Percentiles rank a stretch among this genome's conserved stretches.
These are phyloP conservation scores for Cercospora nicotianae DNA, from an alignment of 2,329 filamentous ascomycete species.

Conservation along the genomic window DNA sequence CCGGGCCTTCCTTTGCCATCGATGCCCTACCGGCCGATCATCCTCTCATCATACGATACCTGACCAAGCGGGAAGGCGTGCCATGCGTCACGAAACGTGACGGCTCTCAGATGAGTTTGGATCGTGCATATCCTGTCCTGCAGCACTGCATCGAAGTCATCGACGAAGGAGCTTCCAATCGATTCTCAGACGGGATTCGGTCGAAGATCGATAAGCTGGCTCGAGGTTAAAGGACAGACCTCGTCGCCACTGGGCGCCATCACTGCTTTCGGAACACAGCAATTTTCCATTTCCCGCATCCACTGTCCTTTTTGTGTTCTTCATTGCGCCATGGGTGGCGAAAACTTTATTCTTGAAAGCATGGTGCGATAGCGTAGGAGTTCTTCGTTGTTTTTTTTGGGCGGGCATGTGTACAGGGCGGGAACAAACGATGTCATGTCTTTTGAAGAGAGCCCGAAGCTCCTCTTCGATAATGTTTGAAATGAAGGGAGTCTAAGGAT, in stretches of 20 bases:
- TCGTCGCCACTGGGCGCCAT: background rate
- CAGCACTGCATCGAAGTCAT: slow-evolving; percentile 55
- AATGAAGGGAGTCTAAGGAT: background rate
- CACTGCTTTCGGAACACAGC: background rate
- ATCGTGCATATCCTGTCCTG: slow-evolving; percentile 52
- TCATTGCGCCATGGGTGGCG: background rate
- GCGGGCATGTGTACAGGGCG: background rate
- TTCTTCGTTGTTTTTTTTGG: slow-evolving; percentile 1
- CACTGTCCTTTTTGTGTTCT: background rate
- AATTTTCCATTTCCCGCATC: background rate
- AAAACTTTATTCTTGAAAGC: background rate
- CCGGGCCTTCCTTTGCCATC: slow-evolving; percentile 50
- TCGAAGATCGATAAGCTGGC: slow-evolving; percentile 54
- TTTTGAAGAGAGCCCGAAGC: background rate
- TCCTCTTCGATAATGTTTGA: slow-evolving; percentile 4
- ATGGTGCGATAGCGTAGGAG: slow-evolving; percentile 3
- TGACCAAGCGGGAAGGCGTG: slow-evolving; percentile 55
- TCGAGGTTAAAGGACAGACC: slow-evolving; percentile 27
- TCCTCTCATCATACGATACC: slow-evolving; percentile 52
- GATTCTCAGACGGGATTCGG: slow-evolving; percentile 57
- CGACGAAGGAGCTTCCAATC: slow-evolving; percentile 53
- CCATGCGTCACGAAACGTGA: slow-evolving; percentile 55
- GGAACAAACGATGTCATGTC: background rate
- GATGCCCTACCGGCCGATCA: slow-evolving; percentile 55
- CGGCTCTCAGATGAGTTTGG: slow-evolving; percentile 49